A percentile compares a stretch with the other conserved stretches of the same genome.
Conservation (phyloP, 1,284 basidiomycete species). For the Boletus nobilissimus region DNA sequence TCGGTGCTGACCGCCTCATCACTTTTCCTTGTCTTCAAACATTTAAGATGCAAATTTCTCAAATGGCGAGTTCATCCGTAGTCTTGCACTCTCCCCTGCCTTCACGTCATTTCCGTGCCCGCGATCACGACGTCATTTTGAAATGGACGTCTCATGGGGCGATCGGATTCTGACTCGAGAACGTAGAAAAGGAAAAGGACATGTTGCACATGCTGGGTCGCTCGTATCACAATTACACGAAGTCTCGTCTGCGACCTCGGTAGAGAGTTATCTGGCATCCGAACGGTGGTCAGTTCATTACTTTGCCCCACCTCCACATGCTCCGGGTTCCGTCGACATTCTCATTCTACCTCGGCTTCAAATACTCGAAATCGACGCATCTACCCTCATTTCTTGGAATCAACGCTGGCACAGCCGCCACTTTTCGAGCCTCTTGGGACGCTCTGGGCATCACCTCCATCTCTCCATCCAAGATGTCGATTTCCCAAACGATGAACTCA, state of each 20-base stretch:
- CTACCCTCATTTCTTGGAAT: not conserved
- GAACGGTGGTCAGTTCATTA: not conserved
- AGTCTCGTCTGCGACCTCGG: slow-evolving; percentile 30
- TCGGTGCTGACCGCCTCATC: not conserved
- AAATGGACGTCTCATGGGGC: too few relatives aligned
- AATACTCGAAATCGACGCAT: slow-evolving; percentile 34
- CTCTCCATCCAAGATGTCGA: slow-evolving; percentile 36
- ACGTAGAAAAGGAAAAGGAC: not conserved
- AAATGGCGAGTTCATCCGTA: not conserved
- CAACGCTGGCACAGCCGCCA: slow-evolving; percentile 16
- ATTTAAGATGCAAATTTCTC: slow-evolving; percentile 29
- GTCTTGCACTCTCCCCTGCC: too few relatives aligned
- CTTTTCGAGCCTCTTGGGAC: slow-evolving; percentile 35
- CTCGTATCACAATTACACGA: slow-evolving; percentile 26
- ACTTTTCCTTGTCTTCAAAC: slow-evolving; percentile 24
- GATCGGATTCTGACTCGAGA: not conserved
- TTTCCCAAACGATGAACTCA: slow-evolving; percentile 35
- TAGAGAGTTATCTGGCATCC: not conserved
- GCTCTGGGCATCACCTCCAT: slow-evolving; percentile 30
- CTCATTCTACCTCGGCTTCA: slow-evolving; percentile 33
- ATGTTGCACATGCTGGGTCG: not conserved
- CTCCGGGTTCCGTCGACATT: slow-evolving; percentile 29
- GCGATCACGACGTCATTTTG: slow-evolving; percentile 18
- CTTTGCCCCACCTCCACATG: slow-evolving; percentile 26
- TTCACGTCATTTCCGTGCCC: not conserved